Percentiles rank a stretch among this genome's conserved stretches.
These are phyloP conservation scores for Butyriboletus loyo DNA, from an alignment of 768 basidiomycete species.

Conservation along the genomic window DNA sequence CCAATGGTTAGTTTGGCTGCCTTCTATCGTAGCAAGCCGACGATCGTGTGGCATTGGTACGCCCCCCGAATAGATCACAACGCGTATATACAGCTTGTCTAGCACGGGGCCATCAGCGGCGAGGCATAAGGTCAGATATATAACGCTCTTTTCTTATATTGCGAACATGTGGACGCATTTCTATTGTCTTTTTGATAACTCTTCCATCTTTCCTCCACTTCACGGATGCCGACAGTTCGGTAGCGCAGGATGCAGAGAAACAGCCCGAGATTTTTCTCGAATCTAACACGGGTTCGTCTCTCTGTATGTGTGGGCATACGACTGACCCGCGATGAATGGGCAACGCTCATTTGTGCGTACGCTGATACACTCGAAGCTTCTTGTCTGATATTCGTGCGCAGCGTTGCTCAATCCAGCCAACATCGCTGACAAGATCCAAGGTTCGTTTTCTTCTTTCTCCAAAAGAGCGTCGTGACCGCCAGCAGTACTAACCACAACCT, in stretches of 20 bases:
- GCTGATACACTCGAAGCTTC: not conserved
- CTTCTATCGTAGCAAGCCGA: not conserved
- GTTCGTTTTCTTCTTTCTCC: not conserved
- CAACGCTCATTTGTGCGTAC: not conserved
- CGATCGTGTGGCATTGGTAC: not conserved
- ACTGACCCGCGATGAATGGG: conserved; percentile 5
- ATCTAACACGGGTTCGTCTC: not conserved
- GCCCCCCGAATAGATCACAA: not conserved
- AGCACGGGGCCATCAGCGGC: not conserved
- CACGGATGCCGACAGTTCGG: not conserved
- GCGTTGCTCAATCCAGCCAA: not conserved
- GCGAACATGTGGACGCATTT: conserved; percentile 2
- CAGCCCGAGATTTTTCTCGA: not conserved
- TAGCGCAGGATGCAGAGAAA: not conserved
- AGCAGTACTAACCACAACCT: not conserved
- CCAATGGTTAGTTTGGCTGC: not conserved
- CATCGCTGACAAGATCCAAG: not conserved
- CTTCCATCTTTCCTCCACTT: not conserved
- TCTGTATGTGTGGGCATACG: not conserved
- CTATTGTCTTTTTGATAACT: not conserved
- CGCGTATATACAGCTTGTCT: not conserved
- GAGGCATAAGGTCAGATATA: not conserved
- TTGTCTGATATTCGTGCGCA: not conserved
- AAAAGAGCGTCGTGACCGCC: not conserved
- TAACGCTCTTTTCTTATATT: not conserved